Base-by-base conservation (phyloP, 805 yeast species). In the Yarrowia sp. region DNA sequence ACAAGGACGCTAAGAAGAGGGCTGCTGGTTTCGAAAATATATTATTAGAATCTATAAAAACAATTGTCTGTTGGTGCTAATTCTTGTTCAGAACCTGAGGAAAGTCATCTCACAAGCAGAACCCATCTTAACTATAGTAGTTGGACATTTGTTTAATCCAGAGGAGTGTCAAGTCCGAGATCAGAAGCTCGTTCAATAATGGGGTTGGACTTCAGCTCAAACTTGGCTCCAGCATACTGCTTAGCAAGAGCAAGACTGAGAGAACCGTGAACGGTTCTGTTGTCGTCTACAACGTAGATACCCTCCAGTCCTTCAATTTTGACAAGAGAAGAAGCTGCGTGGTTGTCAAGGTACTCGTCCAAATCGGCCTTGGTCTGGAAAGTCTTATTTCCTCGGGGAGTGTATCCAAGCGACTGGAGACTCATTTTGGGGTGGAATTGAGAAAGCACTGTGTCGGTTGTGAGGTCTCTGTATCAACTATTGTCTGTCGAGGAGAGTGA, bases 301-400 rank as follows among this genome's bases (percentile, higher is more conserved):
- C 64, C 64, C 4, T 58, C 64, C 14, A 58, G 33, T 6, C 64
- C 64, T 42, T 58, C 51, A 10, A 58, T 58, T 10, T 58, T 58
- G 14, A 58, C 43, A 10, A 58, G 28, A 8, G 64, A 58, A 7
- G 43, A 42, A 11, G 64, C 43, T 4, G 43, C 64, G 32, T 58
- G 64, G 51, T 58, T 36, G 50, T 44, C 51, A 8, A 58, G 64
- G 10, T 43, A 58, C 31, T 58, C 64, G 18, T 43, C 38, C 17
- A 58, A 51, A 32, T 58, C 51, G 28, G 32, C 14, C 41, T 33
- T 47, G 18, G 64, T 15, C 39, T 58, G 51, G 64, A 58, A 58
- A 7, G 15, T 17, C 64, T 58, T 33, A 32, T 43, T 58, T 13
- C 51, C 51, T 43, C 51, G 50, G 22, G 64, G 50, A 22, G 51